Conservation (phyloP, 352 stramenopile species). For the Globisporangium orthogonon region DNA sequence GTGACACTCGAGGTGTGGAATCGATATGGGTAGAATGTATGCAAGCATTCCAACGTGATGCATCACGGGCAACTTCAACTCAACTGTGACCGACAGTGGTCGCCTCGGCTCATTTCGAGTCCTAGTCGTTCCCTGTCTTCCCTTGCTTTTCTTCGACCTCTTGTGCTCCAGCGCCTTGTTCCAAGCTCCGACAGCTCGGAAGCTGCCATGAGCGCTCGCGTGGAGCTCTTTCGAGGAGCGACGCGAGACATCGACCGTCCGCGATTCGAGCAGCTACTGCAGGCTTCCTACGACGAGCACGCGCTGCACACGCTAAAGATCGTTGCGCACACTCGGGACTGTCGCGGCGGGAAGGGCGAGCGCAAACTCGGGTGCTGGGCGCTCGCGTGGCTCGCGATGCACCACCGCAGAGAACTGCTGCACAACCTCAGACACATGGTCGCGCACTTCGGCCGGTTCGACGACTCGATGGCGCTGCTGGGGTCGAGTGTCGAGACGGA, state of each 20-base stretch:
- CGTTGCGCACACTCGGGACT: slow-evolving; percentile 40
- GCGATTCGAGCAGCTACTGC: slow-evolving; percentile 21
- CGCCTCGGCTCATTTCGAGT: too few relatives aligned
- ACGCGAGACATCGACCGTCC: slow-evolving; percentile 19
- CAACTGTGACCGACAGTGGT: too few relatives aligned
- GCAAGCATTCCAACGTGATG: too few relatives aligned
- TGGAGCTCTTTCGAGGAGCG: slow-evolving; percentile 20
- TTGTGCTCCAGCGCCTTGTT: not conserved
- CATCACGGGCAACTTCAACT: too few relatives aligned
- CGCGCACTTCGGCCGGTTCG: slow-evolving; percentile 35
- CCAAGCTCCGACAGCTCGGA: too few relatives aligned
- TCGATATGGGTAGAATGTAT: too few relatives aligned
- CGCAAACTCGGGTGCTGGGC: slow-evolving; percentile 23
- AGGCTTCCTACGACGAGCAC: slow-evolving; percentile 32
- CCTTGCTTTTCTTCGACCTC: too few relatives aligned
- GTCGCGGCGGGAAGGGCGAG: slow-evolving; percentile 40
- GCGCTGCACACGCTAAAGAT: slow-evolving; percentile 48
- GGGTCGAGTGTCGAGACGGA: slow-evolving; percentile 23
- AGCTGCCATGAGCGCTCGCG: not conserved
- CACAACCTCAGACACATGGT: slow-evolving; percentile 44
- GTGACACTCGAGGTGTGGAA: too few relatives aligned
- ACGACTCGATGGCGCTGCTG: slow-evolving; percentile 35
- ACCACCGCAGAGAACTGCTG: slow-evolving; percentile 21
- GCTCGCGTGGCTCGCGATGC: slow-evolving; percentile 24
- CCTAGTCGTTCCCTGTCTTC: not conserved